Evolutionary conservation across 345 rosid species (phyloP), one percentile per base, ranked within the genome.

Genomic region (Kandelia obovata): DNA sequence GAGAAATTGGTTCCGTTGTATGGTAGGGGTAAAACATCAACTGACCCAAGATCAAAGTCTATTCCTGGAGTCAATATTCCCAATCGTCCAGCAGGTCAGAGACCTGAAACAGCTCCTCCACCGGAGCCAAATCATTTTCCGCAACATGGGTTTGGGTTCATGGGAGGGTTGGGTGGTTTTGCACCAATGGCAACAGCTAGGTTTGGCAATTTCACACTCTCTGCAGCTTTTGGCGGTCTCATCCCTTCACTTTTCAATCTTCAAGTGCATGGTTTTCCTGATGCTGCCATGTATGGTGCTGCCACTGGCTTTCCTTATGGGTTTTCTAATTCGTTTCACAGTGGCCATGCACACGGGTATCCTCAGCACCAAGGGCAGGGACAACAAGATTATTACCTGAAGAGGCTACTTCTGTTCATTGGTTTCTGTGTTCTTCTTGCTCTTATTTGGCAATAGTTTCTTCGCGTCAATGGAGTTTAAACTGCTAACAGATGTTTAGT

Each of bases 71-170:
- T 92, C 52, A 73, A 87, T 57, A 92, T 96, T 62, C 99, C 99
- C 0, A 85, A 84, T 71, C 99, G 97, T 65, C 99, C 99, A 0
- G 67, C 96, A 6, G 99, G 99, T 43, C 99, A 90, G 86, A 90
- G 98, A 67, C 99, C 99, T 8, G 96, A 92, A 71, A 96, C 99
- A 4, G 98, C 98, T 56, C 94, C 89, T 61, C 90, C 96, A 6
- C 96, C 91, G 0, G 96, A 87, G 21, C 85, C 94, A 0, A 89
- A 84, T 70, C 84, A 88, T 34, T 87, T 92, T 80, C 83, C 81
- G 51, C 94, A 77, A 30, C 90, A 87, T 57, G 96, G 92, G 4
- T 79, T 84, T 58, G 92, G 98, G 39, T 89, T 90, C 68, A 89
- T 78, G 82, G 96, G 97, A 73, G 92, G 81, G 25, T 75, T 91